phyloP scores from a whole-genome alignment of 768 basidiomycete species.

The Leccinellum albellum region DNA sequence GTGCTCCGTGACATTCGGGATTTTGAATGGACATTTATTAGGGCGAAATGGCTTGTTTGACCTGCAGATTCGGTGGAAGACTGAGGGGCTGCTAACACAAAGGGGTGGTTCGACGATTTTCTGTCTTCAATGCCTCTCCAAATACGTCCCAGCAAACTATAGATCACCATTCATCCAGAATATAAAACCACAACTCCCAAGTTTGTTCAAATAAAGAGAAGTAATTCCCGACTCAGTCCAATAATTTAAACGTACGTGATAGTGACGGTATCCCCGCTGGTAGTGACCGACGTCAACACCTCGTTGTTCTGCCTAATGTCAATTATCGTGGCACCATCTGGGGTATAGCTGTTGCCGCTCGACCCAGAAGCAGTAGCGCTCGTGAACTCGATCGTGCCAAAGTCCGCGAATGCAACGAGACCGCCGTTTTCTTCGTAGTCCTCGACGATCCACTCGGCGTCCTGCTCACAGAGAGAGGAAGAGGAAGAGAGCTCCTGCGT shows the following conservation, averaged over 20 bases:
- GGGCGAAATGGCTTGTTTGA: background rate
- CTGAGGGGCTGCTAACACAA: background rate
- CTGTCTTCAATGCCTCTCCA: background rate
- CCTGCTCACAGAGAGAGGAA: background rate
- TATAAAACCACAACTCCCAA: background rate
- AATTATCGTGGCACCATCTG: background rate
- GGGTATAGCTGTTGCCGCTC: background rate
- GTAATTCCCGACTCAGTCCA: background rate
- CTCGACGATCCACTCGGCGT: background rate
- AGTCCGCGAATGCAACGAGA: background rate
- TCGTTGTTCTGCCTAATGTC: background rate
- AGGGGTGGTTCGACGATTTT: background rate
- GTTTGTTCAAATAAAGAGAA: background rate
- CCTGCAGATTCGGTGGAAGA: background rate
- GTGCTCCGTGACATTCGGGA: too few species aligned
- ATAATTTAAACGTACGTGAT: background rate
- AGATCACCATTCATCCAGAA: background rate
- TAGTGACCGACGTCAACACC: background rate
- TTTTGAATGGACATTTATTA: too few species aligned
- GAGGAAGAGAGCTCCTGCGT: background rate
- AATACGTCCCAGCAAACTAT: background rate
- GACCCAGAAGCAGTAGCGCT: background rate
- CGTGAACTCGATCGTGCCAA: background rate
- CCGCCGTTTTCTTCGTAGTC: background rate
- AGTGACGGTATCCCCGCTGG: background rate